Base-by-base conservation (phyloP, 441 rosid species). In the Flueggea neowawraea region DNA sequence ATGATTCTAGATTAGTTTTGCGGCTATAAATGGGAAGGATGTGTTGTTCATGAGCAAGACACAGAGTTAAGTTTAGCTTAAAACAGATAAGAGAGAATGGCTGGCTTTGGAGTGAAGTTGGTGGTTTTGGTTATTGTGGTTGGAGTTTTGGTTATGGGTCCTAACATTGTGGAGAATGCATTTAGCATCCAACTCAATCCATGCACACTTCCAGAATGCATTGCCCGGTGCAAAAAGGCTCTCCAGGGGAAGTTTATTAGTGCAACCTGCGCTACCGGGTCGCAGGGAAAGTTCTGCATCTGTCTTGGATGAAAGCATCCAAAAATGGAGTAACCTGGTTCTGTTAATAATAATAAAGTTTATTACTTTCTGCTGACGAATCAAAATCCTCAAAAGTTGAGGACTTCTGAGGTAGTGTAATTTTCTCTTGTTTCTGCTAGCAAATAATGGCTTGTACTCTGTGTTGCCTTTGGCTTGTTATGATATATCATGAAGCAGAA, bases 211-310 rank as follows among this genome's bases (percentile, higher is more conserved):
- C 54, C 71, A 14, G 51, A n/a, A 33, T 80, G 84, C 52, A 67
- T 69, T 33, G 81, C 75, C 31, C 73, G 52, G 16, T 69, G 79
- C 75, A 67, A 69, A 31, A 80, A 74, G 17, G 63, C 48, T n/a
- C 51, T 73, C 49, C 71, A 66, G 36, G 71, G 53, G 47, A 79
- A 71, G 70, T 70, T 31, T 22, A 58, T 73, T 6, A 69, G 79
- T 16, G 81, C 79, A 54, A 66, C 78, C 7, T 68, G 84, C 50
- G 64, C 67, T 3, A 55, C 65, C 0, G 67, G 73, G 43, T 59
- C 73, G 47, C 73, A 61, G 22, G 78, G 73, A 4, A 76, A 69
- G 45, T 76, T 73, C 73, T 69, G 78, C 62, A 61, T 66, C 71
- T 76, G 81, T 71, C 55, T 73, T 7, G 73, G 79, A n/a, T 73